Base-by-base conservation (phyloP, 2,329 filamentous ascomycete species). In the Fusarium camptoceras region DNA sequence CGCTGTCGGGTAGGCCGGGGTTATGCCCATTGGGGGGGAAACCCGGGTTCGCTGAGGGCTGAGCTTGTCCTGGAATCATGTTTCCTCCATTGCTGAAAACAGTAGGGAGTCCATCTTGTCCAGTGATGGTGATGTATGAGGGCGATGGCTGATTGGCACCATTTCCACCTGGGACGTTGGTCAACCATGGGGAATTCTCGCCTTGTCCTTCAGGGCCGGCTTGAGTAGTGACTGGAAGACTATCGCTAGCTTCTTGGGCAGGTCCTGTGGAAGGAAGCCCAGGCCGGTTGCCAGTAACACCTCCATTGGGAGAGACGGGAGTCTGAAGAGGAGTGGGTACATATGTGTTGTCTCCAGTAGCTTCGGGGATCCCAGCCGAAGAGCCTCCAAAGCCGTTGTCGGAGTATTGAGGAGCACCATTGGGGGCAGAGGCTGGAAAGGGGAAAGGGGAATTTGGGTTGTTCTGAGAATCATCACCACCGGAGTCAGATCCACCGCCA, bases 61-160 rank as follows among this genome's bases (percentile, higher is more conserved):
- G 67, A 4, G 49, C 56, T 48, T 72, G 66, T 6, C 44, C 64
- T 27, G 65, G 53, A 9, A 61, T 28, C 25, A 24, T 25, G 11
- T 51, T 64, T 31, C 46, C 51, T 20, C 64, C 64, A 20, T 60
- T 66, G 27, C 50, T 67, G 25, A 78, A n/a, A 12, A 77, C 60
- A 20, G 77, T 78, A 15, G 73, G 75, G 16, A 74, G 65, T 14
- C 77, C 77, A 39, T 76, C 73, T 25, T 59, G 34, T 4, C 74
- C 74, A 27, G 61, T 72, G 42, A 73, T 64, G 15, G 73, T 74
- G 44, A 75, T 50, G 39, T 56, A 75, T 42, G 72, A 64, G 31
- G 64, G 48, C 18, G 70, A 47, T 12, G 54, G 27, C 24, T 66
- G 62, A 20, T 46, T 64, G 46, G 42, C 64, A 44, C 55, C 55